Percentiles rank a stretch among this genome's conserved stretches.
phyloP scores from a whole-genome alignment of 305 asterid genomes.

The Petunia hybrid region DNA sequence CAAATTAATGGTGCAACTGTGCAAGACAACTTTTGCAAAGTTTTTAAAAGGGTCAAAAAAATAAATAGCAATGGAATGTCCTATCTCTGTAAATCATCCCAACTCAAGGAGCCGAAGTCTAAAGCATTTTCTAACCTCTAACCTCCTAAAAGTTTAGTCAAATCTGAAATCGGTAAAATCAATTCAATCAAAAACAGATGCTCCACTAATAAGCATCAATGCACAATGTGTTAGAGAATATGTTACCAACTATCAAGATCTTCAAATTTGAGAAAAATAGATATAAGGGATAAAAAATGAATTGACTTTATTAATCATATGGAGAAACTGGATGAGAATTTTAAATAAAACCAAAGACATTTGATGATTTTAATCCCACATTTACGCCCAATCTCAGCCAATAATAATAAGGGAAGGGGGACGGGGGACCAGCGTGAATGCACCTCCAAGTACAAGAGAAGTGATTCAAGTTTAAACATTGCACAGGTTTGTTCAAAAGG shows the following conservation, averaged over 20 bases:
- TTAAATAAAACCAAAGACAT: not conserved
- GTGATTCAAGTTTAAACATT: not conserved
- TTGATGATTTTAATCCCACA: not conserved
- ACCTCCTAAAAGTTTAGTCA: not conserved
- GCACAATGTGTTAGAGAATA: not conserved
- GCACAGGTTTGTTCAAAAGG: not conserved
- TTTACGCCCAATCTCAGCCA: not conserved
- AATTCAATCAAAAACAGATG: not conserved
- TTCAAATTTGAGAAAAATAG: not conserved
- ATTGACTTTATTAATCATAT: not conserved
- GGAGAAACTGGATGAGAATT: not conserved
- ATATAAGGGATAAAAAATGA: not conserved
- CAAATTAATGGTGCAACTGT: too few relatives aligned
- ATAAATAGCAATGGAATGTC: too few relatives aligned
- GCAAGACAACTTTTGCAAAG: too few relatives aligned
- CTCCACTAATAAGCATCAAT: not conserved
- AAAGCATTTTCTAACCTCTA: not conserved
- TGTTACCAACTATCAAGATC: not conserved
- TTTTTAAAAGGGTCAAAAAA: too few relatives aligned
- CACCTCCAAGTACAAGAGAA: conserved; percentile 23
- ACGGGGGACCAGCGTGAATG: not conserved
- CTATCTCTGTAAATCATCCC: too few relatives aligned
- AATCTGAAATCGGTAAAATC: not conserved
- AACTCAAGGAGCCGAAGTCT: not conserved
- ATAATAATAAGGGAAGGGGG: not conserved